Evolutionary conservation across 345 rosid genomes (phyloP).

Genomic region (Odontarrhena argentea): DNA sequence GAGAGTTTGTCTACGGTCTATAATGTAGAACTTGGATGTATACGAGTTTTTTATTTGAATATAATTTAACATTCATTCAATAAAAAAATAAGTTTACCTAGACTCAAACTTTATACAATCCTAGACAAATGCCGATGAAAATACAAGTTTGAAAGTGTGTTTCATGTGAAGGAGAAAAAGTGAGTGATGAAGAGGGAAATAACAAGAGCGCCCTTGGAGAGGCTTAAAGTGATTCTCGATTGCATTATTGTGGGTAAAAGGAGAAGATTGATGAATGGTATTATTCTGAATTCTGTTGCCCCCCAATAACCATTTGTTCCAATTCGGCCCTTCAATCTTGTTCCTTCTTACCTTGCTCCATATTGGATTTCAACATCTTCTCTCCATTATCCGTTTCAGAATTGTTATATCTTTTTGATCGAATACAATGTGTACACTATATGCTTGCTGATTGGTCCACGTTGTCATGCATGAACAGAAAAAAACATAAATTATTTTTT

Average conservation of each 20-base stretch:
- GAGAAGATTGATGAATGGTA: conserved; percentile 42
- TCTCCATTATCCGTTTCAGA: conserved; percentile 18
- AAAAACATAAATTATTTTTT: too few species aligned
- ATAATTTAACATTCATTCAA: too few species aligned
- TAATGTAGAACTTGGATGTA: too few species aligned
- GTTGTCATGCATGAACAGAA: too few species aligned
- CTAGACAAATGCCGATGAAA: conserved; percentile 15
- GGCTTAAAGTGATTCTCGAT: conserved; percentile 50
- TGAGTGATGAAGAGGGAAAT: conserved; percentile 23
- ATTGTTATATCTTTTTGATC: neutral
- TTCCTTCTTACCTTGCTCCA: conserved; percentile 29
- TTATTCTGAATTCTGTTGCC: conserved; percentile 45
- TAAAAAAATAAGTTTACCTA: too few species aligned
- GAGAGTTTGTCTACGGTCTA: neutral
- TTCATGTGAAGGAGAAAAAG: conserved; percentile 32
- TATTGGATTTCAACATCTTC: conserved; percentile 24
- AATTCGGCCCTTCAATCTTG: conserved; percentile 28
- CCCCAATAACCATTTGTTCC: conserved; percentile 37
- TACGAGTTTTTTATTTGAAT: too few species aligned
- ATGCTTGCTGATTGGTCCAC: too few species aligned
- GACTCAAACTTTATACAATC: too few species aligned
- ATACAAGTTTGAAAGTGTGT: conserved; percentile 13
- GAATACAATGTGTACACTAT: neutral
- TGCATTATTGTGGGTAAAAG: conserved; percentile 54
- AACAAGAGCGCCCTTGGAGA: conserved; percentile 33